Percentiles rank a stretch among this genome's conserved stretches.
These are phyloP conservation scores for Pyronema omphalodes DNA, from an alignment of 495 filamentous ascomycete genomes.

Conservation along the genomic window DNA sequence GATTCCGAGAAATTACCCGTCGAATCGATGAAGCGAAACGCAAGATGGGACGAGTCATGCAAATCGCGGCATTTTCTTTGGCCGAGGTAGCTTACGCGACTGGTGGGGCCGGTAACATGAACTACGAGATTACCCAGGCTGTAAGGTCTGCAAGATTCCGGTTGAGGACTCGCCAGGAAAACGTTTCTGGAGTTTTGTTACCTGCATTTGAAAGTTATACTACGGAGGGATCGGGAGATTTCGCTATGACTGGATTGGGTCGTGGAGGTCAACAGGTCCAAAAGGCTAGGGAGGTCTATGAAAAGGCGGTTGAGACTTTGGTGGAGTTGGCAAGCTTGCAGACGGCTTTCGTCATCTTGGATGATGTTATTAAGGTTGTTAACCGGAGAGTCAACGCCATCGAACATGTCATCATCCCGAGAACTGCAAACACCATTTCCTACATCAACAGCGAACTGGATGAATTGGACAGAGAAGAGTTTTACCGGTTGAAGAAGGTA, in stretches of 20 bases:
- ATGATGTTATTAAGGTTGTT: conserved; percentile 98
- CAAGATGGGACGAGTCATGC: conserved; percentile 99
- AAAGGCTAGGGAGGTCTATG: conserved; percentile 86
- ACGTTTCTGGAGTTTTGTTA: conserved; percentile 88
- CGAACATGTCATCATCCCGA: conserved; percentile 96
- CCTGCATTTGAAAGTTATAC: conserved; percentile 81
- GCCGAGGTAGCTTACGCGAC: conserved; percentile 97
- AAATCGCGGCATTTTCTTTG: conserved; percentile 92
- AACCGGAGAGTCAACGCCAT: conserved; percentile 98
- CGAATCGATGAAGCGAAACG: conserved; percentile 98
- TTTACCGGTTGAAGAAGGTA: conserved; percentile 92
- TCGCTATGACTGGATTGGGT: conserved; percentile 84
- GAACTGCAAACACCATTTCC: conserved; percentile 96
- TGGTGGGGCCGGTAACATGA: conserved; percentile 61
- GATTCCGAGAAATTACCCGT: conserved; percentile 62
- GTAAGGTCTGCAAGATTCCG: conserved; percentile 83
- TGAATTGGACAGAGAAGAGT: conserved; percentile 94
- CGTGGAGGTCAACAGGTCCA: conserved; percentile 97
- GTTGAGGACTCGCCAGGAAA: conserved; percentile 86
- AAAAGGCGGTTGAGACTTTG: conserved; percentile 87
- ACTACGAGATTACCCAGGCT: conserved; percentile 92
- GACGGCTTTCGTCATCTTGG: conserved; percentile 93
- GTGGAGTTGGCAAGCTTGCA: conserved; percentile 92
- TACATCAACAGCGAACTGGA: conserved; percentile 98
- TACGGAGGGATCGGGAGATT: conserved; percentile 82